Base-by-base conservation (phyloP, 2,329 filamentous ascomycete genomes). In the Aspergillus flavus region DNA sequence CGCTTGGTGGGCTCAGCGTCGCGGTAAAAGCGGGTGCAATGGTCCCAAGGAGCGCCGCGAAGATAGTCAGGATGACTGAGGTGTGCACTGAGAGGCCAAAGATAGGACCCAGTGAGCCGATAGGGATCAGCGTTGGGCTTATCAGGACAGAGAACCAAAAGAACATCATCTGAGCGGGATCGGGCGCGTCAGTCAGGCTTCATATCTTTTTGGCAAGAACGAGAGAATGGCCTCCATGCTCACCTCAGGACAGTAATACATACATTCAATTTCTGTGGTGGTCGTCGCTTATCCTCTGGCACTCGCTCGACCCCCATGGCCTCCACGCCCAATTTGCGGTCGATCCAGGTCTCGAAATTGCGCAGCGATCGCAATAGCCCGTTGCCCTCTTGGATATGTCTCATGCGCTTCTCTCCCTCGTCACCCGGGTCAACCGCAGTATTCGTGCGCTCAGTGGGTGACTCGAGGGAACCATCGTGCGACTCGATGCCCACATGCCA, bases 31-130 rank as follows among this genome's bases (percentile, higher is more conserved):
- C 62, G 14, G 64, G 66, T 16, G 64, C 6, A 1, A 66, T 36
- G 12, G 67, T 68, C 14, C 72, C 72, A 19, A 73, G 57, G 36
- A 73, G 50, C 1, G 66, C 66, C 4, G 65, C 69, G 21, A 73
- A 68, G 61, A 73, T 63, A 53, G 64, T 69, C 50, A 72, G 61
- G 23, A 71, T 62, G 50, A 73, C 66, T 2, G 70, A 66, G 14
- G 64, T 65, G 32, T 68, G 66, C 10, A 74, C 63, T 7, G 66
- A 69, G 14, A 74, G 61, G 11, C 72, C 71, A 23, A 73, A 70
- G 16, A 70, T 65, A 48, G 69, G 70, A 1, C 72, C 72, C 16
- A 73, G 61, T 19, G 72, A 66, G 16, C 71, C 71, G n/a, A 70
- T 60, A 21, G 66, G 64, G 41, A 71, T 63, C 28, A 63, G 54